phyloP scores from a whole-genome alignment of 2,329 filamentous ascomycete species.

The Neofusicoccum parvum region DNA sequence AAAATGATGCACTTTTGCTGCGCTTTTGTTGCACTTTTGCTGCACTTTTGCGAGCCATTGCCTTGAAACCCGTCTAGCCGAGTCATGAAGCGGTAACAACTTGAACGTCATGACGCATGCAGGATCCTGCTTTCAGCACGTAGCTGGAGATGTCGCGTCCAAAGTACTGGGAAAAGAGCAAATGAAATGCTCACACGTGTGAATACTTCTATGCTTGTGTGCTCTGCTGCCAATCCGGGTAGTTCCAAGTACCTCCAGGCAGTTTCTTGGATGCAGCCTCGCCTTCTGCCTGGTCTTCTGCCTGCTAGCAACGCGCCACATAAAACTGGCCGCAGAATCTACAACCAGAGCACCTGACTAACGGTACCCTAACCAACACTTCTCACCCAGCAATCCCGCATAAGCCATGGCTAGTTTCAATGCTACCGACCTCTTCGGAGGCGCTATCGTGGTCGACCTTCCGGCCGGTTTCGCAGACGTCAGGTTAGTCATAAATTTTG shows the following conservation, averaged over 20 bases:
- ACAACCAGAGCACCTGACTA: not conserved
- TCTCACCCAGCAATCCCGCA: not conserved
- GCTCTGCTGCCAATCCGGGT: not conserved
- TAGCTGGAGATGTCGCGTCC: too few species aligned
- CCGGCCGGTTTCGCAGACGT: constrained; percentile 71
- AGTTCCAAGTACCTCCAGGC: not conserved
- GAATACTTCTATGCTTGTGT: not conserved
- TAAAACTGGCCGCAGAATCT: not conserved
- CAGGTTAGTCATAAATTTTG: constrained; percentile 54
- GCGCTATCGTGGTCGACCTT: constrained; percentile 69
- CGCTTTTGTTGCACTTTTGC: too few species aligned
- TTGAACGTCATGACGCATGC: not conserved
- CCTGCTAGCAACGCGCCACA: not conserved
- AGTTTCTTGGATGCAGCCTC: not conserved
- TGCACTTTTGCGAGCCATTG: too few species aligned
- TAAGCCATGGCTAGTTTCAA: constrained; percentile 55
- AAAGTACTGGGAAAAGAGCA: not conserved
- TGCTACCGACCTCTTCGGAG: constrained; percentile 68
- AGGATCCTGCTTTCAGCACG: not conserved
- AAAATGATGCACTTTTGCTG: too few species aligned
- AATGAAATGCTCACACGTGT: not conserved
- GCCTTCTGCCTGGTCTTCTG: constrained; percentile 16
- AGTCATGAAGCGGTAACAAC: not conserved
- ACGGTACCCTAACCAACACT: not conserved
- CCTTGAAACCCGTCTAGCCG: too few species aligned